Percentiles rank a stretch among this genome's conserved stretches.
Evolutionary conservation across 2,329 filamentous ascomycete species (phyloP).

Genomic region (Nemania abortiva): DNA sequence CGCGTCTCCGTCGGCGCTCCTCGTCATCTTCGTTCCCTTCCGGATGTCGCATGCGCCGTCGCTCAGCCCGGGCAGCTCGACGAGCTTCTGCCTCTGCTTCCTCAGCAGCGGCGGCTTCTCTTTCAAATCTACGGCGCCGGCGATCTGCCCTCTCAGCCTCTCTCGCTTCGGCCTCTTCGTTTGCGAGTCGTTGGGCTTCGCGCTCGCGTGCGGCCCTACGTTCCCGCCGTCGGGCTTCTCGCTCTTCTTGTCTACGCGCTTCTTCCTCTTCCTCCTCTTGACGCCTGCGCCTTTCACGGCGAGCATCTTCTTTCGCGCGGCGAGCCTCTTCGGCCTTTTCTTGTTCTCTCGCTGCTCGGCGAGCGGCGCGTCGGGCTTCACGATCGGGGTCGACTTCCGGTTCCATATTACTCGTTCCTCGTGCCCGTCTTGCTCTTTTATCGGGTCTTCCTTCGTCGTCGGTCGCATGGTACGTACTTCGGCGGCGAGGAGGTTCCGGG

Average conservation of each 20-base stretch:
- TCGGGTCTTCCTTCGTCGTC: conserved; percentile 63
- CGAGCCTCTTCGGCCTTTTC: conserved; percentile 64
- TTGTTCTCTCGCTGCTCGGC: conserved; percentile 69
- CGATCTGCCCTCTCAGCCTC: conserved; percentile 58
- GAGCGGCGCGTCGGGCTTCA: conserved; percentile 72
- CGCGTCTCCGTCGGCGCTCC: conserved; percentile 66
- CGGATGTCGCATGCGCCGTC: conserved; percentile 60
- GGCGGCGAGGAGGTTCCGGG: conserved; percentile 56
- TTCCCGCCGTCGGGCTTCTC: conserved; percentile 69
- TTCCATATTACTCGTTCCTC: conserved; percentile 62
- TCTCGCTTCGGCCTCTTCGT: conserved; percentile 57
- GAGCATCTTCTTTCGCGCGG: conserved; percentile 55
- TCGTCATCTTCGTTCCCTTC: conserved; percentile 64
- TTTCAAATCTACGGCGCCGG: conserved; percentile 53
- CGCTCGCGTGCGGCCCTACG: conserved; percentile 61
- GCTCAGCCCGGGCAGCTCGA: conserved; percentile 60
- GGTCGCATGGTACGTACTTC: conserved; percentile 62
- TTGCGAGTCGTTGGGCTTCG: conserved; percentile 64
- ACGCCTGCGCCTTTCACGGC: conserved; percentile 66
- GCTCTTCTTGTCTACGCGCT: conserved; percentile 66
- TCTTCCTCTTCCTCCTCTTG: conserved; percentile 69
- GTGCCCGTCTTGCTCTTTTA: conserved; percentile 52
- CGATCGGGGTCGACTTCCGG: conserved; percentile 66
- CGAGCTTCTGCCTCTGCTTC: conserved; percentile 63
- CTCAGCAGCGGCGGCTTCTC: conserved; percentile 58